phyloP scores from a whole-genome alignment of 2,329 filamentous ascomycete species.

The Paecilomyces sp. region DNA sequence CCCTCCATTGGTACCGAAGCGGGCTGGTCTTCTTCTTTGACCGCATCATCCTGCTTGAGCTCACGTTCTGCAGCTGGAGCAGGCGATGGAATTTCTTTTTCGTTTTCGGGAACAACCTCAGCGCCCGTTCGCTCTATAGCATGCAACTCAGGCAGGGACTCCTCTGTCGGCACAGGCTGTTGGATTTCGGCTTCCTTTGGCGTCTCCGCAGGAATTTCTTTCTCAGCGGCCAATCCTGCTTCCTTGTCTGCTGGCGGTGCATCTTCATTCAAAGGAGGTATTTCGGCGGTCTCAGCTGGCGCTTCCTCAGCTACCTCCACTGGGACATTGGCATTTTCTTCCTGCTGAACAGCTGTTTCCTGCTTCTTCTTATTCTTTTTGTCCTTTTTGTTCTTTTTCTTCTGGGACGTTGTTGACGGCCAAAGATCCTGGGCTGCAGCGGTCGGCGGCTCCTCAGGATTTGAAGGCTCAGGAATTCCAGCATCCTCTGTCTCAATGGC shows the following conservation, averaged over 20 bases:
- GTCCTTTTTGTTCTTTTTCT: constrained; percentile 15
- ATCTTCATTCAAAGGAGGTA: background rate
- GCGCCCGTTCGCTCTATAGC: background rate
- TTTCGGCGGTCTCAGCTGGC: background rate
- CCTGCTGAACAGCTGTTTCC: background rate
- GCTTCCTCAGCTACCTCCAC: background rate
- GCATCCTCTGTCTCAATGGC: background rate
- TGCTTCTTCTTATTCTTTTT: background rate
- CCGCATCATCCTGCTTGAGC: background rate
- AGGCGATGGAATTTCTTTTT: background rate
- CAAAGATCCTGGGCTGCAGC: constrained; percentile 3
- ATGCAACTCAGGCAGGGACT: background rate
- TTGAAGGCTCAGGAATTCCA: background rate
- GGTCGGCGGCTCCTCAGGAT: background rate
- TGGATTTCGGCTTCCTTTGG: background rate
- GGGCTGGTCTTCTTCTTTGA: background rate
- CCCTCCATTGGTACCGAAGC: background rate
- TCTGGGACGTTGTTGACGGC: constrained; percentile 11
- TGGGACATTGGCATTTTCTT: background rate
- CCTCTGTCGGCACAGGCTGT: background rate
- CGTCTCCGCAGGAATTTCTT: background rate
- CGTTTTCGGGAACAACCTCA: background rate
- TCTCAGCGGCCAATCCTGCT: too few species aligned
- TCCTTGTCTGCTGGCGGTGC: background rate
- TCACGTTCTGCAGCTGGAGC: background rate